Percentiles rank a stretch among this genome's conserved stretches.
These are phyloP conservation scores for Syzygium oleosum DNA, from an alignment of 345 rosid species.

Conservation along the genomic window DNA sequence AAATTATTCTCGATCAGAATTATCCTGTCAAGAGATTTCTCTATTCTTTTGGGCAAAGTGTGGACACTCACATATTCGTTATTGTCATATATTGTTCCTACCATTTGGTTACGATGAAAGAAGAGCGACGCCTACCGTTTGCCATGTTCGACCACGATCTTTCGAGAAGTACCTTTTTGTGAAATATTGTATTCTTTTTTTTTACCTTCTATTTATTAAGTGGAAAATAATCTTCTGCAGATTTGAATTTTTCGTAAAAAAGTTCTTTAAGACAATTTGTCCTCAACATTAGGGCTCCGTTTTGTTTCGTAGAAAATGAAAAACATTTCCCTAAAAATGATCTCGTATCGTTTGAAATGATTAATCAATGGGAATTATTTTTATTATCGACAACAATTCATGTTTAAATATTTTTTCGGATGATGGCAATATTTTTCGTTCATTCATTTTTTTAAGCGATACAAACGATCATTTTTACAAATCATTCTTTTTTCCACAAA, in stretches of 20 bases:
- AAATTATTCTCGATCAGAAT: background rate
- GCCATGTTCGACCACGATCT: background rate
- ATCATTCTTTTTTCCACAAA: too few relatives aligned
- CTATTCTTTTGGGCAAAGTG: background rate
- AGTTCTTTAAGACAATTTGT: fast-evolving
- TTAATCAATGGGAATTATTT: too few relatives aligned
- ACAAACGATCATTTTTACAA: too few relatives aligned
- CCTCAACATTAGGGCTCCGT: background rate
- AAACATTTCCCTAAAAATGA: too few relatives aligned
- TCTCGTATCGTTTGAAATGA: too few relatives aligned
- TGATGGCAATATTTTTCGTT: too few relatives aligned
- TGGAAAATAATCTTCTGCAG: background rate
- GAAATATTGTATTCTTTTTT: background rate
- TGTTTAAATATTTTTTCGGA: too few relatives aligned
- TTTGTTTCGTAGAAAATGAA: too few relatives aligned
- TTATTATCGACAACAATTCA: too few relatives aligned
- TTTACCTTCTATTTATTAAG: background rate
- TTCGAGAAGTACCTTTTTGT: background rate
- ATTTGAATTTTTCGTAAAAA: background rate
- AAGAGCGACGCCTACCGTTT: background rate
- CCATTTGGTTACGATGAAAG: background rate
- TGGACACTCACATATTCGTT: background rate
- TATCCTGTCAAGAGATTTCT: background rate
- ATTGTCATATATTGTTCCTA: background rate
- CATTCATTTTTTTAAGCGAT: too few relatives aligned